Evolutionary conservation across 2,329 filamentous ascomycete species (phyloP), one percentile per base, ranked within the genome.

Genomic region (Penicillium sp.): DNA sequence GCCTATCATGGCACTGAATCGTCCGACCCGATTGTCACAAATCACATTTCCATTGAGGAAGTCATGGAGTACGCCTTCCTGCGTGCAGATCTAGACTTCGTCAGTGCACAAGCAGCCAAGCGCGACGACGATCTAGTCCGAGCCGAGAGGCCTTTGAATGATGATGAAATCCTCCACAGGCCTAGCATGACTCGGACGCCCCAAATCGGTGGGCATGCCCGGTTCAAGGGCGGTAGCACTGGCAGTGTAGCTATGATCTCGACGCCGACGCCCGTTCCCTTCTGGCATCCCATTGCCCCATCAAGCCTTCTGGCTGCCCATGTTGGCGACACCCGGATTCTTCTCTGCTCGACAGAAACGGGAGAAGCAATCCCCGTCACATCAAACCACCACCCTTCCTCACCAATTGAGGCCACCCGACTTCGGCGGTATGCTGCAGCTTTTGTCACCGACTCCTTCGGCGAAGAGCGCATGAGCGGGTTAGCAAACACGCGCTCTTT

Each of bases 361-460:
- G 94, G 94, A 7, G 80, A 85, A 41, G 87, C 92, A 0, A 82
- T 89, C 2, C 89, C 93, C 0, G 72, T 96, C 35, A 97, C 94
- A 0, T 90, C 88, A 18, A 91, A 96, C 70, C 94, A 99, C 73
- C 94, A 96, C 70, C 93, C 94, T 0, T 89, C 86, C n/a, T 85
- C 89, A 4, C 94, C 94, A 0, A 80, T 86, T 51, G 94, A 99
- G 77, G 87, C 88, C 9, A 86, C 85, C 39, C 85, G 94, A 7
- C 81, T 99, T 23, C 88, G 92, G 41, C 87, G 92, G 45, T 97
- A 92, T 70, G 89, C 91, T 1, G 84, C 89, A 29, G 87, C 88
- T 2, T 93, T 97, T 70, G 88, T 96, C 16, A 94, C 93, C 0
- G 94, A 99, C 75, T 95, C 90, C 32, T 99, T 99, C 71, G 94